Percentiles rank a stretch among this genome's conserved stretches.
phyloP scores from a whole-genome alignment of 306 rosid species.

The Betula pendula region DNA sequence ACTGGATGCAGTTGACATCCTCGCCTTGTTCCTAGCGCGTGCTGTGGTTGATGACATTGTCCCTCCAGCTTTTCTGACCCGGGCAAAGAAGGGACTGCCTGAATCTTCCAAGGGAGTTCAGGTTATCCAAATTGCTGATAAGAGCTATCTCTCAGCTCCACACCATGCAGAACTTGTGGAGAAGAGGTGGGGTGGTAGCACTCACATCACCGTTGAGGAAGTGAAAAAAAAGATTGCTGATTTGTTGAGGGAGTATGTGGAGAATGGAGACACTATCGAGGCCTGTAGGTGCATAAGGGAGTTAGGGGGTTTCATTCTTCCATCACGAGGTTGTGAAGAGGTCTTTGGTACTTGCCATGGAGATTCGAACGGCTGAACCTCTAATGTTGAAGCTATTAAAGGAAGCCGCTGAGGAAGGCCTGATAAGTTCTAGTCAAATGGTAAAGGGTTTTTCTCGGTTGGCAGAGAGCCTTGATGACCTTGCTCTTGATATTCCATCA shows the following conservation, averaged over 20 bases:
- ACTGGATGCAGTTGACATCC: slow-evolving; percentile 87
- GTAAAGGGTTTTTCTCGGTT: slow-evolving; percentile 87
- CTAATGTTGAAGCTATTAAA: slow-evolving; percentile 66
- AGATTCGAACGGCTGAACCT: slow-evolving; percentile 65
- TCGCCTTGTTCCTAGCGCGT: slow-evolving; percentile 92
- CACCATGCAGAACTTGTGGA: slow-evolving; percentile 99
- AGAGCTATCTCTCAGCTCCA: slow-evolving; percentile 97
- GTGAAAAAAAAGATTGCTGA: slow-evolving; percentile 87
- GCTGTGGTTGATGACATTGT: slow-evolving; percentile 98
- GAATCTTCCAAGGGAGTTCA: slow-evolving; percentile 89
- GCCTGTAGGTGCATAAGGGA: slow-evolving; percentile 94
- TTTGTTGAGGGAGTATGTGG: slow-evolving; percentile 78
- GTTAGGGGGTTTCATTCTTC: slow-evolving; percentile 91
- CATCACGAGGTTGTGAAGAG: slow-evolving; percentile 99
- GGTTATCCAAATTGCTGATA: slow-evolving; percentile 79
- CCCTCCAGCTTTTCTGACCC: slow-evolving; percentile 85
- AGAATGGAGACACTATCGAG: slow-evolving; percentile 76
- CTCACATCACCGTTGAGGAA: slow-evolving; percentile 93
- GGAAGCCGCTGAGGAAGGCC: slow-evolving; percentile 97
- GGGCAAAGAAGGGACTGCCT: slow-evolving; percentile 85
- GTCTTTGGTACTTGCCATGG: slow-evolving; percentile 90
- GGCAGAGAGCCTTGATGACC: slow-evolving; percentile 94
- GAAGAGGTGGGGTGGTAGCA: slow-evolving; percentile 98
- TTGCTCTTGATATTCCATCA: slow-evolving; percentile 92
- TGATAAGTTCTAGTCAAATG: slow-evolving; percentile 96